These are phyloP conservation scores for Colletotrichum eremochloae DNA, from an alignment of 2,329 filamentous ascomycete genomes.

Conservation along the genomic window DNA sequence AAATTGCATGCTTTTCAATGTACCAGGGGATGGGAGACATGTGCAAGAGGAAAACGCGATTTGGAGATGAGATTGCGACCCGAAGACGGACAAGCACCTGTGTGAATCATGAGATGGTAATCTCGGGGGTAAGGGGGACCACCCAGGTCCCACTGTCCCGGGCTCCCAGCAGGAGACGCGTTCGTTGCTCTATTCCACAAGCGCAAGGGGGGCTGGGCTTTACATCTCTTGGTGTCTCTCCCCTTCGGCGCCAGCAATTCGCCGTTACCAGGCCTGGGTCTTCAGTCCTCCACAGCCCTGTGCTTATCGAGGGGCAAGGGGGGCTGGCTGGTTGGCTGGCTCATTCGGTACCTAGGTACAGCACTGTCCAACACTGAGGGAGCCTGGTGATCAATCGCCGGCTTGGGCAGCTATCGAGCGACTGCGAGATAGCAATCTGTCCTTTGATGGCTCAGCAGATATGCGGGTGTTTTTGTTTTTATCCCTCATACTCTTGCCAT, in stretches of 20 bases:
- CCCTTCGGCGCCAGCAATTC: not conserved
- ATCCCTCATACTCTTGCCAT: not conserved
- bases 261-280: conserved; percentile 14
- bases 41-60: conserved; percentile 21
- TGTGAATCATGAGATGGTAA: conserved; percentile 21
- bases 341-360: conserved; percentile 1
- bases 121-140: conserved; percentile 15
- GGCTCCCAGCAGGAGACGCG: conserved; percentile 17
- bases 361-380: not conserved
- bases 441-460: not conserved
- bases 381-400: not conserved
- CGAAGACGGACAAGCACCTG: conserved; percentile 17
- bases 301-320: conserved; percentile 30
- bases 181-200: conserved; percentile 21
- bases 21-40: conserved; percentile 15
- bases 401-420: conserved; percentile 10
- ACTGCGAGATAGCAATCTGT: conserved; percentile 31
- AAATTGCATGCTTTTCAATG: conserved; percentile 1
- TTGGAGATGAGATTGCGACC: conserved; percentile 26
- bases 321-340: not conserved
- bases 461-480: not conserved
- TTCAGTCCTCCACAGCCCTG: conserved; percentile 34
- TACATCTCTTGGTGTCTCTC: conserved; percentile 8
- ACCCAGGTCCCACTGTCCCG: conserved; percentile 15
- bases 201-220: conserved; percentile 16